Evolutionary conservation across 2,329 filamentous ascomycete genomes (phyloP).

Genomic region (Aspergillus sp.): DNA sequence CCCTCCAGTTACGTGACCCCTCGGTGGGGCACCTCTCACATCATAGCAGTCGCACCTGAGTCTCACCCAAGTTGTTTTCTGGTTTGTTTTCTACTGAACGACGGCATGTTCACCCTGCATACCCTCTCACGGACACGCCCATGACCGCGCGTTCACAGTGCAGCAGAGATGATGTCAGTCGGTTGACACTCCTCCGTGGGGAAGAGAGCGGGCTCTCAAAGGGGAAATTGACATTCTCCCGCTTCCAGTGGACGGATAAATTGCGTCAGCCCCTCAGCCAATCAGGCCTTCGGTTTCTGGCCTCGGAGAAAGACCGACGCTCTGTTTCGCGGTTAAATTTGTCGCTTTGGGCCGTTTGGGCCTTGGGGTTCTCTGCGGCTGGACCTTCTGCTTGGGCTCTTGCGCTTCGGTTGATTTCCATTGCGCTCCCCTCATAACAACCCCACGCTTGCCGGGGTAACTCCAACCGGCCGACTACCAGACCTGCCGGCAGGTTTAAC

Average conservation of each 20-base stretch:
- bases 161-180: not conserved
- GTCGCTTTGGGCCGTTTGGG: not conserved
- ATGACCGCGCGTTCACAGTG: no score
- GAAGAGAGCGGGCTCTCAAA: not conserved
- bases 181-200: not conserved
- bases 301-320: not conserved
- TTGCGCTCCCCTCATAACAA: not conserved
- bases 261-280: not conserved
- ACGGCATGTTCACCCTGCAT: no score
- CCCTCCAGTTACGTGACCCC: not conserved
- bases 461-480: not conserved
- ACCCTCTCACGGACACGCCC: no score
- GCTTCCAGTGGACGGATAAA: not conserved
- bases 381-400: not conserved
- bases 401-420: not conserved
- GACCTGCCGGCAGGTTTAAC: not conserved
- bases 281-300: not conserved
- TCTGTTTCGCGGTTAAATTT: not conserved
- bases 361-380: not conserved
- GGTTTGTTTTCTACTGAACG: no score
- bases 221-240: not conserved
- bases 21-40: not conserved
- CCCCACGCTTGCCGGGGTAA: not conserved
- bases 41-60: not conserved
- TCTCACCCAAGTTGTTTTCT: no score